A percentile compares a stretch with the other conserved stretches of the same genome.
These are phyloP conservation scores for Penicillium pulvis DNA, from an alignment of 495 filamentous ascomycete species.

Conservation along the genomic window DNA sequence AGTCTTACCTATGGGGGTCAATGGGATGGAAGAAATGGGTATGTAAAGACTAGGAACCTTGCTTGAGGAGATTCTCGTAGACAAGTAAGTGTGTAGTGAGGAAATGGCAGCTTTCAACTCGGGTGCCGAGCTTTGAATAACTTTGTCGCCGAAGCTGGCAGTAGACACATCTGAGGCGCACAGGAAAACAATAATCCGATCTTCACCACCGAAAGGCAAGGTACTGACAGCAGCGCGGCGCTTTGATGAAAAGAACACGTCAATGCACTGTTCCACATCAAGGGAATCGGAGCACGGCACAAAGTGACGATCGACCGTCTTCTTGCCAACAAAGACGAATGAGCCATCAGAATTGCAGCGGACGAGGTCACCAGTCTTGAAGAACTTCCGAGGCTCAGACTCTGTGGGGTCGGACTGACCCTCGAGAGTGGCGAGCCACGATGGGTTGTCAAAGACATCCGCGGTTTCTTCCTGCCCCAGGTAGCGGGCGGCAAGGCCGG, in stretches of 20 bases:
- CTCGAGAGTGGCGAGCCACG: slow-evolving; percentile 38
- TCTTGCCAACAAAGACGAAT: slow-evolving; percentile 47
- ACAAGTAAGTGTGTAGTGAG: slow-evolving; percentile 29
- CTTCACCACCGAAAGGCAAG: slow-evolving; percentile 9
- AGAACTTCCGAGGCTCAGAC: slow-evolving; percentile 19
- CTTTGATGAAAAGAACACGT: slow-evolving; percentile 17
- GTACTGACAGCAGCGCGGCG: slow-evolving; percentile 29
- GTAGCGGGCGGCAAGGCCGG: slow-evolving; percentile 54
- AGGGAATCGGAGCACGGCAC: slow-evolving; percentile 49
- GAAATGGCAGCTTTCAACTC: slow-evolving; percentile 21
- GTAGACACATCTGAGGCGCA: slow-evolving; percentile 10
- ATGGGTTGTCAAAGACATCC: slow-evolving; percentile 51
- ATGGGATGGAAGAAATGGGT: slow-evolving; percentile 54
- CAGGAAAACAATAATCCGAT: slow-evolving; percentile 36
- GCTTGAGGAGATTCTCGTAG: slow-evolving; percentile 36
- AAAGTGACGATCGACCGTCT: slow-evolving; percentile 47
- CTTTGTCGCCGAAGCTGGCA: background rate
- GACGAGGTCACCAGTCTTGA: slow-evolving; percentile 57
- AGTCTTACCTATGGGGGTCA: slow-evolving; percentile 55
- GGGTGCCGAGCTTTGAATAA: slow-evolving; percentile 20
- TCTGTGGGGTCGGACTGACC: slow-evolving; percentile 4
- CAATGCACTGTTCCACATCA: slow-evolving; percentile 45
- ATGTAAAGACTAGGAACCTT: slow-evolving; percentile 65
- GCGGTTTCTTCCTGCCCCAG: slow-evolving; percentile 41
- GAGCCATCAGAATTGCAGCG: slow-evolving; percentile 53